Percentiles rank a stretch among this genome's conserved stretches.
Evolutionary conservation across 2,329 filamentous ascomycete species (phyloP).

Genomic region (Raffaelea albimanens): DNA sequence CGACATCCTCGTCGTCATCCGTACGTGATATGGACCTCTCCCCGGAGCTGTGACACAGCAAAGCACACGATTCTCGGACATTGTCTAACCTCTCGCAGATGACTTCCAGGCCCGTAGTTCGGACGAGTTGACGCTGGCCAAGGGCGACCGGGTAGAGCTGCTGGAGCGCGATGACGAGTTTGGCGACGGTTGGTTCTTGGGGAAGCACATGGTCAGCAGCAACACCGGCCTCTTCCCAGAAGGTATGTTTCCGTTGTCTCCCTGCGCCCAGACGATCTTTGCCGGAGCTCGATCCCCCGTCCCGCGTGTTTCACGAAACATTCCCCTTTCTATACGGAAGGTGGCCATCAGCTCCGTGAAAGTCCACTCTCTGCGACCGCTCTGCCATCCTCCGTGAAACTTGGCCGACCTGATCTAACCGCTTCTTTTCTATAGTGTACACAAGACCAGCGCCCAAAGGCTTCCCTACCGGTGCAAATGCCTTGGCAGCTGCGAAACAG

Average conservation of each 20-base stretch:
- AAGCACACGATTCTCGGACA: too few species aligned
- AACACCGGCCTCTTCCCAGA: slow-evolving; percentile 75
- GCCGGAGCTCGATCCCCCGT: neutral
- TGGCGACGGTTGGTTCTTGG: slow-evolving; percentile 78
- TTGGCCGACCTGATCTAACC: too few species aligned
- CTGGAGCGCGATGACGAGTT: slow-evolving; percentile 84
- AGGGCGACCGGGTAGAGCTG: slow-evolving; percentile 75
- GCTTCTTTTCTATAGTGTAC: slow-evolving; percentile 39
- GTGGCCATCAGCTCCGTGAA: too few species aligned
- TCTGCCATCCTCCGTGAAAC: too few species aligned
- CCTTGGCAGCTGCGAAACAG: slow-evolving; percentile 7
- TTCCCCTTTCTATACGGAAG: neutral
- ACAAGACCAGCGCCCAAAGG: slow-evolving; percentile 46
- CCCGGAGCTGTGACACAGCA: too few species aligned
- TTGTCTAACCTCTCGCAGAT: slow-evolving; percentile 41
- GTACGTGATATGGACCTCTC: slow-evolving; percentile 42
- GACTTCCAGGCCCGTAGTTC: slow-evolving; percentile 86
- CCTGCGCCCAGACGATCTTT: neutral
- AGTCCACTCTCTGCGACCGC: too few species aligned
- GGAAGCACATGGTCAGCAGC: slow-evolving; percentile 61
- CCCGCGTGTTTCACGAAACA: neutral
- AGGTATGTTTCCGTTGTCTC: slow-evolving; percentile 39
- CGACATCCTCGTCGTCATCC: slow-evolving; percentile 61
- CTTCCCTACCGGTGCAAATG: slow-evolving; percentile 18
- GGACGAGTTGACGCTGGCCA: slow-evolving; percentile 82